Evolutionary conservation across 164 flowering plant species (phyloP).

Genomic region (Aristolochia contorta): DNA sequence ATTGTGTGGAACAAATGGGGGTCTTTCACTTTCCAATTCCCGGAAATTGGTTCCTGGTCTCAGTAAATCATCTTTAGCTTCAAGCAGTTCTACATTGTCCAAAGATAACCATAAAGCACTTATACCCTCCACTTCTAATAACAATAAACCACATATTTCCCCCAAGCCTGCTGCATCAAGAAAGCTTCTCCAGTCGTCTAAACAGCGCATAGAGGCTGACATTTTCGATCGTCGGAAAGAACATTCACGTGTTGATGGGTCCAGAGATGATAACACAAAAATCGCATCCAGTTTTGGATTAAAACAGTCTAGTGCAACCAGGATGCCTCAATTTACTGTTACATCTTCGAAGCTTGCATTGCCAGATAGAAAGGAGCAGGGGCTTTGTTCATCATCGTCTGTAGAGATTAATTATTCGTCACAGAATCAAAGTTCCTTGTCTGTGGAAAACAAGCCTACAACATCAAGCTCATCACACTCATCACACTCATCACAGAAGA

Average conservation of each 20-base stretch:
- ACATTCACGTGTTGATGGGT: constrained; percentile 12
- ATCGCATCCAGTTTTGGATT: constrained; percentile 22
- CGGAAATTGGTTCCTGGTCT: constrained; percentile 29
- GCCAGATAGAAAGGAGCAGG: constrained; percentile 46
- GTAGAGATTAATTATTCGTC: constrained; percentile 27
- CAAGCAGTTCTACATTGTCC: constrained; percentile 2
- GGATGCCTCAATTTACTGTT: constrained; percentile 18
- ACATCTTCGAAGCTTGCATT: constrained; percentile 25
- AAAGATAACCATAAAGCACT: too few relatives aligned
- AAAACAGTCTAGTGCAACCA: constrained; percentile 37
- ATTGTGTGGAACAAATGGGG: constrained; percentile 12
- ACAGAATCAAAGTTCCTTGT: constrained; percentile 29
- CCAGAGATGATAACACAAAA: constrained; percentile 31
- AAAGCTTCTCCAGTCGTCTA: constrained; percentile 19
- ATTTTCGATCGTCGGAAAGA: constrained; percentile 29
- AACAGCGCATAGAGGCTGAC: constrained; percentile 24
- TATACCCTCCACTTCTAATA: constrained; percentile 2
- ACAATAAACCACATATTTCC: neutral
- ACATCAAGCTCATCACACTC: constrained; percentile 28
- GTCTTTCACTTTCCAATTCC: constrained; percentile 21
- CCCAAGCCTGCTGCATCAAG: constrained; percentile 15
- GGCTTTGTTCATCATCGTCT: constrained; percentile 30
- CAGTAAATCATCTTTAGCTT: constrained; percentile 40
- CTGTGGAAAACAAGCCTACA: constrained; percentile 30
- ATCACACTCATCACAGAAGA: constrained; percentile 33